Percentiles rank a stretch among this genome's conserved stretches.
phyloP scores from a whole-genome alignment of 371 early-diverging fungal species.

The Umbelopsis sp. region DNA sequence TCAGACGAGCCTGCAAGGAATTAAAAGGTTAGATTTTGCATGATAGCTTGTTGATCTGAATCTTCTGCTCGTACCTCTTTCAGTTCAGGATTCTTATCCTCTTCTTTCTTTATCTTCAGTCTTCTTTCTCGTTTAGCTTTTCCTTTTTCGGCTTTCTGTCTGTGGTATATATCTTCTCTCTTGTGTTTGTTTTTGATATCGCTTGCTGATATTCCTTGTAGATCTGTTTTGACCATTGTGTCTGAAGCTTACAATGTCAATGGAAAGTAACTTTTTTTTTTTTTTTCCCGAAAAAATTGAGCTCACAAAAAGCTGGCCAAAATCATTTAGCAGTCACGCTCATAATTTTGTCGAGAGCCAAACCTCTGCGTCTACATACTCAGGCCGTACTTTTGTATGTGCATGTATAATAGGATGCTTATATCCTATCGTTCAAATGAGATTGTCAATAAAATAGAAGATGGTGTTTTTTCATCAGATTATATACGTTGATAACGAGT shows the following conservation, averaged over 20 bases:
- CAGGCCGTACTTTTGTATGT: too few relatives aligned
- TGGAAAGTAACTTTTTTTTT: slow-evolving; percentile 7
- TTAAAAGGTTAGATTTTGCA: background rate
- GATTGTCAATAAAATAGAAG: too few relatives aligned
- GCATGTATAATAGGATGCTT: too few relatives aligned
- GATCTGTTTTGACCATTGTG: slow-evolving; percentile 6
- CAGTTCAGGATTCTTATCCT: slow-evolving; percentile 85
- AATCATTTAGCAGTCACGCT: background rate
- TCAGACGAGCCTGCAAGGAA: slow-evolving; percentile 73
- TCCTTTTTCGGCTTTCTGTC: slow-evolving; percentile 72
- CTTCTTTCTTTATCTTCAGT: slow-evolving; percentile 74
- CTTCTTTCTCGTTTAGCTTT: slow-evolving; percentile 78
- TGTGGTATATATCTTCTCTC: slow-evolving; percentile 78
- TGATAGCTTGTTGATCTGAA: background rate
- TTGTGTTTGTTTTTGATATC: slow-evolving; percentile 80
- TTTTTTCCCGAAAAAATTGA: background rate
- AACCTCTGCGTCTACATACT: too few relatives aligned
- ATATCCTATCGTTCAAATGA: too few relatives aligned
- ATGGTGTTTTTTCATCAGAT: too few relatives aligned
- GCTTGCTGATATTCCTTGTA: slow-evolving; percentile 24
- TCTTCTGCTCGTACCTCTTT: slow-evolving; percentile 61
- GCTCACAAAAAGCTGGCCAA: background rate
- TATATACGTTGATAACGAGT: too few relatives aligned
- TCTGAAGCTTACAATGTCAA: background rate
- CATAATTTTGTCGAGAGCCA: too few relatives aligned